These are phyloP conservation scores for Paxillus rubicundulus DNA, from an alignment of 768 basidiomycete genomes.

Conservation along the genomic window DNA sequence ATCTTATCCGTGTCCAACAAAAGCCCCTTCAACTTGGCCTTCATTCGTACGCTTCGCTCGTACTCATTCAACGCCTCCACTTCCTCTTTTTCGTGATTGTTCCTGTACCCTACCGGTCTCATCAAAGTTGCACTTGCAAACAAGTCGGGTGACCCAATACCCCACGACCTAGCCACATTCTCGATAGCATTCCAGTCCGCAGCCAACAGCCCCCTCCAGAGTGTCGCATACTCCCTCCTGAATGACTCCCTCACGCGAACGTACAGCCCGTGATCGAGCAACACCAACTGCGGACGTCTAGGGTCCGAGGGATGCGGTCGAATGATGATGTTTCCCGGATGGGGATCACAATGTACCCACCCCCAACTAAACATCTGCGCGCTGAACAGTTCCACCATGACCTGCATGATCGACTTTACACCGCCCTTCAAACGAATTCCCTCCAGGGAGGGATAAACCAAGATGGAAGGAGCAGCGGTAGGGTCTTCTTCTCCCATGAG, in stretches of 20 bases:
- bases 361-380: slow-evolving; percentile 93
- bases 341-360: slow-evolving; percentile 79
- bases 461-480: neutral
- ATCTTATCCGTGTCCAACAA: slow-evolving; percentile 72
- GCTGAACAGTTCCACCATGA: slow-evolving; percentile 83
- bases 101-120: slow-evolving; percentile 49
- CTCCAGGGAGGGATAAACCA: slow-evolving; percentile 11
- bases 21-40: slow-evolving; percentile 62
- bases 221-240: slow-evolving; percentile 67
- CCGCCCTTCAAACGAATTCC: slow-evolving; percentile 53
- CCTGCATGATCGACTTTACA: slow-evolving; percentile 68
- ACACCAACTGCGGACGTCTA: slow-evolving; percentile 58
- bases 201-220: slow-evolving; percentile 69
- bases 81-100: slow-evolving; percentile 8
- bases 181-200: slow-evolving; percentile 54
- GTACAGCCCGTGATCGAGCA: slow-evolving; percentile 93
- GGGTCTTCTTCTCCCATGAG: slow-evolving; percentile 54
- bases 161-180: slow-evolving; percentile 57
- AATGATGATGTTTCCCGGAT: slow-evolving; percentile 78
- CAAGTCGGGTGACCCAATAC: slow-evolving; percentile 67
- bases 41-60: slow-evolving; percentile 67
- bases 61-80: slow-evolving; percentile 52
- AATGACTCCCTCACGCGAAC: slow-evolving; percentile 68
- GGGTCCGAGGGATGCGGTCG: slow-evolving; percentile 40
- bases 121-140: slow-evolving; percentile 73